phyloP scores from a whole-genome alignment of 306 rosid species.

The Pachyrhizus erosus region DNA sequence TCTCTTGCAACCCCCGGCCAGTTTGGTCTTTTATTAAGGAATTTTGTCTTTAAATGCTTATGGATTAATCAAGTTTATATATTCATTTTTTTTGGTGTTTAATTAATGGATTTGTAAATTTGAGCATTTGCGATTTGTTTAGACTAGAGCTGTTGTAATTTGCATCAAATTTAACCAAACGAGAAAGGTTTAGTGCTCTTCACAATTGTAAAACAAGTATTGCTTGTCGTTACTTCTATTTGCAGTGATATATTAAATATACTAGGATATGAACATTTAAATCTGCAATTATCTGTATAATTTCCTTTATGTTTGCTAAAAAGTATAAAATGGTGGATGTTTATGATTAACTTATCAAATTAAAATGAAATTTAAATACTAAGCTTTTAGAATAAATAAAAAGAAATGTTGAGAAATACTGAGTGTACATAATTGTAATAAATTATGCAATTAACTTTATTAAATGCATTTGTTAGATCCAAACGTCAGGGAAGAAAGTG shows the following conservation, averaged over 20 bases:
- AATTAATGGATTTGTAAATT: constrained; percentile 8
- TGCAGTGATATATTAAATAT: background rate
- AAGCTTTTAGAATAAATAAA: background rate
- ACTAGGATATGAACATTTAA: background rate
- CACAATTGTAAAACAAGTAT: background rate
- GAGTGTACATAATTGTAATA: background rate
- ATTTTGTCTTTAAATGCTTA: background rate
- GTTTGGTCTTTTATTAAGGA: background rate
- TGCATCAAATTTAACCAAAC: background rate
- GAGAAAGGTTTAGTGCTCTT: background rate
- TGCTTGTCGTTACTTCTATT: background rate
- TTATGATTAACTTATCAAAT: background rate
- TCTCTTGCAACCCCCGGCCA: background rate
- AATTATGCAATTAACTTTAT: background rate
- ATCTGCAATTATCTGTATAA: background rate
- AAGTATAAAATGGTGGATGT: background rate
- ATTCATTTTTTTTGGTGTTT: constrained; percentile 10
- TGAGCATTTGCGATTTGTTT: background rate
- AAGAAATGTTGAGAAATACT: background rate
- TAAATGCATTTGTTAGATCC: background rate
- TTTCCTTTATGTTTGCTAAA: background rate
- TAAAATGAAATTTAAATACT: background rate
- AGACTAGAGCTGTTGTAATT: background rate
- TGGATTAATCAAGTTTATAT: background rate
- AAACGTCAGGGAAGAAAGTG: no score